A percentile compares a stretch with the other conserved stretches of the same genome.
These are phyloP conservation scores for Platanthera zijinensis DNA, from an alignment of 106 monocot species.

Conservation along the genomic window DNA sequence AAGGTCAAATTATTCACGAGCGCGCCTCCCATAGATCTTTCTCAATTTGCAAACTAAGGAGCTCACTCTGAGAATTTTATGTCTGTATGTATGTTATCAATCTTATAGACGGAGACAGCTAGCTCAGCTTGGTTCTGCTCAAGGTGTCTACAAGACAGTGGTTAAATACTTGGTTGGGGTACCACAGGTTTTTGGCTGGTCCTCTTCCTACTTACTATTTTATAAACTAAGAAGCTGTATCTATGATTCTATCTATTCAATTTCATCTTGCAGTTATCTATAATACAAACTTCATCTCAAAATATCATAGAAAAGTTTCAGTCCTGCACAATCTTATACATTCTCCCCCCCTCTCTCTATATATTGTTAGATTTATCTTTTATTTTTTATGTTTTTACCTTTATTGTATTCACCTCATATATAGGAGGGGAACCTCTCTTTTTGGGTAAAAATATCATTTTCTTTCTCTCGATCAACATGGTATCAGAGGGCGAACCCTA, in stretches of 20 bases:
- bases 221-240: neutral
- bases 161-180: conserved; percentile 99
- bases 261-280: neutral
- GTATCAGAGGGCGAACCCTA: too few relatives aligned
- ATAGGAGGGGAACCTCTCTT: too few relatives aligned
- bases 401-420: too few relatives aligned
- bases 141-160: conserved; percentile 94
- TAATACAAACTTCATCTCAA: neutral
- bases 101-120: conserved; percentile 68
- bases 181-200: conserved; percentile 54
- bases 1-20: conserved; percentile 37
- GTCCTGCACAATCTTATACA: too few relatives aligned
- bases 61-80: neutral
- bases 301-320: neutral
- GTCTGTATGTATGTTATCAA: neutral
- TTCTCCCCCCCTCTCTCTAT: too few relatives aligned
- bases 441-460: too few relatives aligned
- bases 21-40: neutral
- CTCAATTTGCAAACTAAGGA: neutral
- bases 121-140: conserved; percentile 89
- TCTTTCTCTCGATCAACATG: too few relatives aligned
- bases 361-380: too few relatives aligned
- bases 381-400: too few relatives aligned
- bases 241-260: neutral
- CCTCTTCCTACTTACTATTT: neutral